phyloP scores from a whole-genome alignment of 163 green algal species.

The Scenedesmus sp. region DNA sequence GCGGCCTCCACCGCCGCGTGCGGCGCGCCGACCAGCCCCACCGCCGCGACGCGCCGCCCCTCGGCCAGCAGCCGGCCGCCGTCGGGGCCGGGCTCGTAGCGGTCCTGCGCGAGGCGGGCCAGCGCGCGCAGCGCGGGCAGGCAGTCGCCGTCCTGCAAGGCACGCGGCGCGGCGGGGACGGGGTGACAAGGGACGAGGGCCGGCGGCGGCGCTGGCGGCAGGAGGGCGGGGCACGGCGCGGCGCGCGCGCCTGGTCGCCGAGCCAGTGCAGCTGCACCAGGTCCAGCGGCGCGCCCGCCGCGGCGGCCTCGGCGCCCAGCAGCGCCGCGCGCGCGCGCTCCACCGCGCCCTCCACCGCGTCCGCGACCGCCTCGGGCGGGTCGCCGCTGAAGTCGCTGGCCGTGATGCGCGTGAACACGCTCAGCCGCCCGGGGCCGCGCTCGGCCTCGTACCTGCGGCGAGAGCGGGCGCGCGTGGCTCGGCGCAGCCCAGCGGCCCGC shows the following conservation, averaged over 20 bases:
- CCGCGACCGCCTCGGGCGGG: background rate
- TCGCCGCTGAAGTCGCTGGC: constrained; percentile 55
- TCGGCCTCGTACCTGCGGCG: constrained; percentile 64
- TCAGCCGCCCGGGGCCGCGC: constrained; percentile 53
- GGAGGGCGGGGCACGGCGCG: too few species aligned
- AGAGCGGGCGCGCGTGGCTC: too few species aligned
- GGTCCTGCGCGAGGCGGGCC: background rate
- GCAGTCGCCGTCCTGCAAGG: constrained; percentile 20
- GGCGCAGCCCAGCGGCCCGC: too few species aligned
- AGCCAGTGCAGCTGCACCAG: constrained; percentile 37
- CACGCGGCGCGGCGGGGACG: too few species aligned
- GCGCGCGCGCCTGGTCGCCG: constrained; percentile 33
- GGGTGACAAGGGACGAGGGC: too few species aligned
- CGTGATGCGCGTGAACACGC: constrained; percentile 55
- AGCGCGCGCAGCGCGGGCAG: constrained; percentile 29
- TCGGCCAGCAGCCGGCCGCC: background rate
- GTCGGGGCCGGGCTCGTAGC: background rate
- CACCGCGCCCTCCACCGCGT: constrained; percentile 21
- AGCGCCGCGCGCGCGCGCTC: constrained; percentile 11
- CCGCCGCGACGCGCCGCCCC: background rate
- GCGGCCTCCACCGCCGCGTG: constrained; percentile 19
- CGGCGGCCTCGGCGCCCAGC: constrained; percentile 22
- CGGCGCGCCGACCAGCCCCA: constrained; percentile 17
- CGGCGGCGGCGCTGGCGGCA: too few species aligned
- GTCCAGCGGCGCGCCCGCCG: constrained; percentile 29